Base-by-base conservation (phyloP, 306 rosid species). In the Rubus idaeus region DNA sequence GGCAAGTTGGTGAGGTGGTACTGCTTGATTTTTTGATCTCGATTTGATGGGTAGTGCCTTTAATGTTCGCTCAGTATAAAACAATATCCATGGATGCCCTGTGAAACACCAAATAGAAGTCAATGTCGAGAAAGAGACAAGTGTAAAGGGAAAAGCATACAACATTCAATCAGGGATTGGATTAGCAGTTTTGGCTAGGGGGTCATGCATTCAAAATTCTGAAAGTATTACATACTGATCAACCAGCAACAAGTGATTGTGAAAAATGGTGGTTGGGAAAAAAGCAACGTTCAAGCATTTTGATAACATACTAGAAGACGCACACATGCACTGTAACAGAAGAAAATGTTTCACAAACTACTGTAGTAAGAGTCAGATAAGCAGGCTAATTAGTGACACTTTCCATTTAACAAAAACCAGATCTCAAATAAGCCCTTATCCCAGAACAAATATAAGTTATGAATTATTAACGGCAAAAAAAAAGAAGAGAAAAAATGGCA, bases 71-170 rank as follows among this genome's bases (percentile, higher is more conserved):
- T 86, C 94, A 5, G 99, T 96, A 82, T 96, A 91, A 83, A 96
- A 96, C 78, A 89, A 76, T 70, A 96, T 77, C 99, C 99, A 96
- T 20, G 99, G 97, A 84, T 96, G 97, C 82, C 94, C 99, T 96
- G 97, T 81, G 81, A 76, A 46, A 50, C 82, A 47, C 57, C 78
- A 71, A 77, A 42, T 0, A 12, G 18, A 71, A 52, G 75, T 83
- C 84, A 88, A 74, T 72, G 73, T 30, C 35, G 35, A 30, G 35
- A 30, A 30, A 30, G 35, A 30, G 35, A 30, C 35, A 2, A 30
- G 35, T 30, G 2, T 0, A 30, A 30, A 30, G 35, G 37, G 16
- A 58, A 16, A 57, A 30, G 49, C 51, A 46, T 42, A 46, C 11
- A 55, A 47, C 14, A 10, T 8, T 26, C n/a, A 66, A 44, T 2